phyloP scores from a whole-genome alignment of 2,329 filamentous ascomycete genomes.

The Thelonectria blattea region DNA sequence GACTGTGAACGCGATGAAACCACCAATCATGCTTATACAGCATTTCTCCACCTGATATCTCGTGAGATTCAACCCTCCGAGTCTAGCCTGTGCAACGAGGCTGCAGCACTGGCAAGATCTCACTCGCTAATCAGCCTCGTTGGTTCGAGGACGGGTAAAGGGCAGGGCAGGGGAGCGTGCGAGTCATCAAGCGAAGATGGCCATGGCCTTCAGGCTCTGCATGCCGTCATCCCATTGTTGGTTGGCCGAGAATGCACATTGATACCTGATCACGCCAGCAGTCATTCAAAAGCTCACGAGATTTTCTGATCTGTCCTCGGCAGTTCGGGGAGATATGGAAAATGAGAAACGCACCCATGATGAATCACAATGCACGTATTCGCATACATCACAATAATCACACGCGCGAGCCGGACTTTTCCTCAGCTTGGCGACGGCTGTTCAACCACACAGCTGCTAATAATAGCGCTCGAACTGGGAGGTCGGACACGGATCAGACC shows the following conservation, averaged over 20 bases:
- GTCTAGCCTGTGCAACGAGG: not conserved
- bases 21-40: not conserved
- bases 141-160: not conserved
- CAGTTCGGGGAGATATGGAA: not conserved
- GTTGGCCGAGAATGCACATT: not conserved
- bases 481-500: slow-evolving; percentile 16
- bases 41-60: not conserved
- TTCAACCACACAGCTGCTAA: not conserved
- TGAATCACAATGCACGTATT: slow-evolving; percentile 3
- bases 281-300: not conserved
- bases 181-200: not conserved
- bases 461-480: slow-evolving; percentile 14
- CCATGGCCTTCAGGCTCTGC: not conserved
- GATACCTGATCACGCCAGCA: not conserved
- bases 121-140: not conserved
- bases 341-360: not conserved
- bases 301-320: not conserved
- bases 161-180: not conserved
- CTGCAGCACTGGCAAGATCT: not conserved
- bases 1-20: not conserved
- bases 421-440: not conserved
- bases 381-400: not conserved
- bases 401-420: not conserved
- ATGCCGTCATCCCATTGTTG: not conserved
- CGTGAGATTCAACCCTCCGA: not conserved